Evolutionary conservation across 805 yeast species (phyloP).

Genomic region (Cyberlindnera sargentensis): DNA sequence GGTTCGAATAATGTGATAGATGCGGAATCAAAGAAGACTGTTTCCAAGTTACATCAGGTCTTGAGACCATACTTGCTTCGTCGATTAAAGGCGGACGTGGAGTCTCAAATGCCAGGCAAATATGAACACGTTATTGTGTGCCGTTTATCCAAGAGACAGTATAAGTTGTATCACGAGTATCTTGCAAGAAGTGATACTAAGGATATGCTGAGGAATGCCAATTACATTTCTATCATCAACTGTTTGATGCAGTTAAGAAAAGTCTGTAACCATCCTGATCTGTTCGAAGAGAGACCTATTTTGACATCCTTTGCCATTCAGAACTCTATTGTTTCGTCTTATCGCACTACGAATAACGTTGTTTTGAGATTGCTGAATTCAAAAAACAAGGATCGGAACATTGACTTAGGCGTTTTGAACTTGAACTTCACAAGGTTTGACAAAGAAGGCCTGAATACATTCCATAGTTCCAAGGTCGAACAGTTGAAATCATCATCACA

Average conservation of each 20-base stretch:
- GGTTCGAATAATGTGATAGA: constrained; percentile 49
- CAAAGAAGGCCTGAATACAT: constrained; percentile 31
- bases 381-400: constrained; percentile 21
- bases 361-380: constrained; percentile 28
- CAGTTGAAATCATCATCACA: constrained; percentile 40
- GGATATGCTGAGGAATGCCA: constrained; percentile 90
- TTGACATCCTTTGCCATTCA: constrained; percentile 81
- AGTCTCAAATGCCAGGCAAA: constrained; percentile 97
- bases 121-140: constrained; percentile 94
- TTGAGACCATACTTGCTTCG: constrained; percentile 87
- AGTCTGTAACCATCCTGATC: constrained; percentile 93
- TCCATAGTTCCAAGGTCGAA: constrained; percentile 37
- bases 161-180: constrained; percentile 90
- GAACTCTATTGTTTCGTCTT: constrained; percentile 50
- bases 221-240: constrained; percentile 88
- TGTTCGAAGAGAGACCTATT: constrained; percentile 93
- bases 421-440: constrained; percentile 45
- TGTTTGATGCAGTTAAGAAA: constrained; percentile 97
- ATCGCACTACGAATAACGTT: constrained; percentile 33
- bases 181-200: constrained; percentile 95
- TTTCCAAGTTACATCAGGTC: constrained; percentile 85
- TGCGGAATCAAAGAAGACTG: constrained; percentile 77
- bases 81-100: constrained; percentile 92
- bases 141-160: constrained; percentile 84
- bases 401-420: constrained; percentile 55